Base-by-base conservation (phyloP, 371 early-diverging fungal species). In the Cokeromyces recurvatus region DNA sequence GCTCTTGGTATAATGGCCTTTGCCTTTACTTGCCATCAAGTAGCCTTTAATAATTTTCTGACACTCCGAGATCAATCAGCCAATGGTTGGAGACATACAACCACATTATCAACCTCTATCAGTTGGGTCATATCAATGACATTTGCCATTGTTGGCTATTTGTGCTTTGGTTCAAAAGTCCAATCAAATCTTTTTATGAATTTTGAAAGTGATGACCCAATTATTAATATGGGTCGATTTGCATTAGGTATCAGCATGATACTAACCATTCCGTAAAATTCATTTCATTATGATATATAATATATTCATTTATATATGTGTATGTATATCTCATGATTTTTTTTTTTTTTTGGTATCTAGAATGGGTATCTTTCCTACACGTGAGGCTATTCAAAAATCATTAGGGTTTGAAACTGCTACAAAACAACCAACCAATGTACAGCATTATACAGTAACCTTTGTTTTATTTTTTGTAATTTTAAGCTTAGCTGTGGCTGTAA, bases 1-100 rank as follows among this genome's bases (percentile, higher is more conserved):
- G 78, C 77, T 1, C 53, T 80, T 16, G 81, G 79, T 22, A 78
- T 82, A 45, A 80, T 82, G 73, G 78, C 79, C 1, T 82, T 82
- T 63, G 82, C 79, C 0, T 78, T 82, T 50, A 67, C 79, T 11
- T 80, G 78, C 21, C 62, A 77, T 19, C 82, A 82, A 53, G 76
- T 77, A 5, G 78, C 81, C 5, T 78, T 80, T 40, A 62, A 69
- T 40, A 82, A 78, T 44, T 82, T 60, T 38, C 46, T 73, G 37
- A 64, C 79, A 4, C 57, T 77, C 39, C 41, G 59, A 22, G 54
- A 74, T 29, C 80, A 74, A 29, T 55, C 74, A 2, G 53, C 69
- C 2, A 50, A 61, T 7, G 53, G 63, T 14, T 82, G 82, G 82
- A 65, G 41, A 16, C 50, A 54, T 15, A 71, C 76, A 1, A 71